Base-by-base conservation (phyloP, 2,329 filamentous ascomycete genomes). In the Pleoardoris graminearum region DNA sequence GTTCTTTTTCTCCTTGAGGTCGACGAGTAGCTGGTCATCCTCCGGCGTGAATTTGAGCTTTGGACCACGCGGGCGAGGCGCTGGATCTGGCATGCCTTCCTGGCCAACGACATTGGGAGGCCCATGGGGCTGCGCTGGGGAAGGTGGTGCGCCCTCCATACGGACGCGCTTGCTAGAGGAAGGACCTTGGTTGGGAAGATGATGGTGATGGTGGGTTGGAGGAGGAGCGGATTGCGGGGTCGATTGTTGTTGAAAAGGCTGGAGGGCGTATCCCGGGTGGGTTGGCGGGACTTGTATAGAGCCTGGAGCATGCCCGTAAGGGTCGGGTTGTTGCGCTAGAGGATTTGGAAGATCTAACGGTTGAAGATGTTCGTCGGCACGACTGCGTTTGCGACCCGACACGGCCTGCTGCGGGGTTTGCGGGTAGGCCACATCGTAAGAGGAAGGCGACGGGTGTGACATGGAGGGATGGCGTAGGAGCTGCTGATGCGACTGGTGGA, bases 11-110 rank as follows among this genome's bases (percentile, higher is more conserved):
- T 97, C 92, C 74, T 97, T 97, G 57, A 97, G 79, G 68, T 96
- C 90, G 51, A 96, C 87, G 48, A 97, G 80, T 42, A 96, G 78
- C 61, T 89, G 86, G 73, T 97, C 92, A 70, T 97, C 92, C 72
- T 96, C 91, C 8, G 90, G 86, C 0, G 91, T 96, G 69, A 97
- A 97, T 75, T 96, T 96, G 62, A 96, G 80, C 76, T 96, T 97
- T 6, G 91, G 91, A 3, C 90, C 91, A 54, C 89, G 85, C 8
- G 92, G 92, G 63, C 88, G 80, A 47, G 88, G 84, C 37, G 91
- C 91, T 48, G 91, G 91, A 35, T 82, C 76, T 12, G 92, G 92
- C 91, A 96, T 96, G 44, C 91, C 91, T 37, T 83, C 86, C 69
- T 91, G 87, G 36, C 91, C 91, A 46, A 96, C 90, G 39, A 96